Evolutionary conservation across 257 asterid species (phyloP).

Genomic region (Solanum boliviense): DNA sequence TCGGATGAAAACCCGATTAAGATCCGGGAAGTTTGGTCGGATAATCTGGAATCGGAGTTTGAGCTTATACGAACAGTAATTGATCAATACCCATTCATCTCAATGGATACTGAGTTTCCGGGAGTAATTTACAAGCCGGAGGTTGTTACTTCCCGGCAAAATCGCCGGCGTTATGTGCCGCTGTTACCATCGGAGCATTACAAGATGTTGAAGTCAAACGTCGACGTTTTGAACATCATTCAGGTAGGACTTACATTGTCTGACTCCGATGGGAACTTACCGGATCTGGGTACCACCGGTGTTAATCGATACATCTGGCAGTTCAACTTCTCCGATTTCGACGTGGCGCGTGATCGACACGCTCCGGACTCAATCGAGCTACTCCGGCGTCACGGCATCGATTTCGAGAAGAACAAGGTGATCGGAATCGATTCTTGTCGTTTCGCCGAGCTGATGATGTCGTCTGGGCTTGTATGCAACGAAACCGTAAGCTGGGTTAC

Average conservation of each 20-base stretch:
- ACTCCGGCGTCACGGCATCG: conserved; percentile 39
- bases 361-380: conserved; percentile 54
- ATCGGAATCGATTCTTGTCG: conserved; percentile 41
- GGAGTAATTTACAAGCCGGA: conserved; percentile 51
- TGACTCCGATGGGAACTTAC: conserved; percentile 53
- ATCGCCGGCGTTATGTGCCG: conserved; percentile 7
- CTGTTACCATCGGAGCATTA: conserved; percentile 38
- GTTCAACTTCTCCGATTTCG: conserved; percentile 72
- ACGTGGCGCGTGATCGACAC: conserved; percentile 49
- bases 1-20: conserved; percentile 6
- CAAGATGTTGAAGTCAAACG: conserved; percentile 52
- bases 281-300: conserved; percentile 37
- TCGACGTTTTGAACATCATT: conserved; percentile 52
- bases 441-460: conserved; percentile 50
- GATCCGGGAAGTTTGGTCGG: conserved; percentile 41
- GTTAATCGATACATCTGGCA: conserved; percentile 48
- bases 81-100: conserved; percentile 24
- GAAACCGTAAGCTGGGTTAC: conserved; percentile 57
- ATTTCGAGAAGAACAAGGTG: conserved; percentile 32
- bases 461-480: conserved; percentile 54
- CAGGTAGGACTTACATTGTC: conserved; percentile 74
- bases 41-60: conserved; percentile 32
- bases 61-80: conserved; percentile 19
- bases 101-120: conserved; percentile 58
- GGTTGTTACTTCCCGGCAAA: not conserved